phyloP scores from a whole-genome alignment of 2,329 filamentous ascomycete species.

The Neoarthrinium moseri region DNA sequence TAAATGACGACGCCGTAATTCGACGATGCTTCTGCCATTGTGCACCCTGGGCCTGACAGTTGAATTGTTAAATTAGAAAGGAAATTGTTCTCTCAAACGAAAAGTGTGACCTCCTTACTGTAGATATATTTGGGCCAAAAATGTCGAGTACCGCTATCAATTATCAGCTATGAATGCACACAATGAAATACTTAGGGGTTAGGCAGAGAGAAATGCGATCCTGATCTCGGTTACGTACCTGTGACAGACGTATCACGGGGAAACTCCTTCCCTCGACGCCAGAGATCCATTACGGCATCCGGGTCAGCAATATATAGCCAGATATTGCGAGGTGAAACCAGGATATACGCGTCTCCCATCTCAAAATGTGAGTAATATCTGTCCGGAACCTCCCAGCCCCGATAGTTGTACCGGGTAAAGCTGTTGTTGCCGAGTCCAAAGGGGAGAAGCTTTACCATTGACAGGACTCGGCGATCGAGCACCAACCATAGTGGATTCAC shows the following conservation, averaged over 20 bases:
- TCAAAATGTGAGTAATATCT: background rate
- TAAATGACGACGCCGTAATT: slow-evolving; percentile 24
- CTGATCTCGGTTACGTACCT: too few relatives aligned
- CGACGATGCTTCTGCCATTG: slow-evolving; percentile 23
- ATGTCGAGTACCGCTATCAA: slow-evolving; percentile 13
- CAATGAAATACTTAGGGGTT: background rate
- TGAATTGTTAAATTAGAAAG: background rate
- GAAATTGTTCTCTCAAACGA: too few relatives aligned
- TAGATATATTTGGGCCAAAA: slow-evolving; percentile 18
- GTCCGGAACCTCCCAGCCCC: background rate
- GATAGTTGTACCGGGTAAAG: background rate
- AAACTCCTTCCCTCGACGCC: slow-evolving; percentile 1
- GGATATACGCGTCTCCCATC: background rate
- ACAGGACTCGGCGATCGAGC: background rate
- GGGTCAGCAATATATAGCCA: background rate
- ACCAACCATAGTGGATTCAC: background rate
- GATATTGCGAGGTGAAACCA: background rate
- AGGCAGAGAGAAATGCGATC: too few relatives aligned
- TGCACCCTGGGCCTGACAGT: slow-evolving; percentile 11
- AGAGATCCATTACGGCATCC: background rate
- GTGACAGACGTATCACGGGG: slow-evolving; percentile 9
- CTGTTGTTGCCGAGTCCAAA: background rate
- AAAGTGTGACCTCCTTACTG: slow-evolving; percentile 2
- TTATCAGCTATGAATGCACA: background rate
- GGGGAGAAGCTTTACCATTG: background rate